phyloP scores from a whole-genome alignment of 371 early-diverging fungal genomes.

The Mortierella polycephala region DNA sequence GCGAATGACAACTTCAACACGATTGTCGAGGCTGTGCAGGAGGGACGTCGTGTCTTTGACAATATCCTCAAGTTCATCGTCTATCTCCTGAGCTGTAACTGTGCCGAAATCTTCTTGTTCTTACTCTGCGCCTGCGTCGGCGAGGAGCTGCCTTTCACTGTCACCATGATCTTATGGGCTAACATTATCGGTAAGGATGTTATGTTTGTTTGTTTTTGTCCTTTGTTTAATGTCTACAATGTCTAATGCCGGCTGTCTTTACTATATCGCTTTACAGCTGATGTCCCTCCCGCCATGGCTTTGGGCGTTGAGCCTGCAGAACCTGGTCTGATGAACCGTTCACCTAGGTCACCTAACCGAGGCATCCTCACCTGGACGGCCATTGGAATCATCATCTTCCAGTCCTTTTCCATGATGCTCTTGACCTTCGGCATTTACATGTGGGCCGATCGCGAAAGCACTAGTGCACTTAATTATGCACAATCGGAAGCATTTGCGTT shows the following conservation, averaged over 20 bases:
- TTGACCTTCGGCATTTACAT: slow-evolving; percentile 68
- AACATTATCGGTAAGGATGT: slow-evolving; percentile 78
- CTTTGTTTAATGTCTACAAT: neutral
- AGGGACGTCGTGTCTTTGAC: slow-evolving; percentile 90
- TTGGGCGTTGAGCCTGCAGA: slow-evolving; percentile 80
- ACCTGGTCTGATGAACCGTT: slow-evolving; percentile 75
- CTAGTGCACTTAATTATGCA: slow-evolving; percentile 32
- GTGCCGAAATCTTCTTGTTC: slow-evolving; percentile 79
- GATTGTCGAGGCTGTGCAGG: slow-evolving; percentile 82
- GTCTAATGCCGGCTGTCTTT: neutral
- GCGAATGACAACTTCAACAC: slow-evolving; percentile 87
- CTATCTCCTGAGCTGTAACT: slow-evolving; percentile 91
- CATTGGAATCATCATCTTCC: slow-evolving; percentile 69
- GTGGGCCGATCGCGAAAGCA: slow-evolving; percentile 38
- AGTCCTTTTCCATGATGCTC: slow-evolving; percentile 72
- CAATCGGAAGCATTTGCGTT: slow-evolving; percentile 76
- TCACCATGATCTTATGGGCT: slow-evolving; percentile 84
- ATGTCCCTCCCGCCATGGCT: slow-evolving; percentile 78
- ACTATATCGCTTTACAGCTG: slow-evolving; percentile 20
- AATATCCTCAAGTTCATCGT: slow-evolving; percentile 96
- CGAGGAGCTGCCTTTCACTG: slow-evolving; percentile 68
- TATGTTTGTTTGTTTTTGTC: slow-evolving; percentile 10
- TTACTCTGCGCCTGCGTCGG: slow-evolving; percentile 63
- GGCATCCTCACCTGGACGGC: slow-evolving; percentile 73
- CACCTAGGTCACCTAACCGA: slow-evolving; percentile 66